Percentiles rank a stretch among this genome's conserved stretches.
Conservation (phyloP, 768 basidiomycete genomes). For the Gloeostereum incarnatum region DNA sequence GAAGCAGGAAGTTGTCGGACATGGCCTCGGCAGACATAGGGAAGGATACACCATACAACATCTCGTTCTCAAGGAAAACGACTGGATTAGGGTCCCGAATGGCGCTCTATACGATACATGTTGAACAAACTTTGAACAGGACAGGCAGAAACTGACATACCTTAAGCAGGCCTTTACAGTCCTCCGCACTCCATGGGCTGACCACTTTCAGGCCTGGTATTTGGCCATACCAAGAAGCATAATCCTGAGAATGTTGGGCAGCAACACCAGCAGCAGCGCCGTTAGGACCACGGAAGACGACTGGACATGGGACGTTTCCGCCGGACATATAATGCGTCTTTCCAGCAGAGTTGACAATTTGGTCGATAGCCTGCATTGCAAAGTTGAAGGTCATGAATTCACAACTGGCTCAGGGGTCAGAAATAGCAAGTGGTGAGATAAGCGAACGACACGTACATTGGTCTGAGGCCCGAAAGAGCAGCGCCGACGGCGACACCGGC, state of each 20-base stretch:
- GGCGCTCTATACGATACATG: conserved; percentile 49
- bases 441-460: conserved; percentile 48
- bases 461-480: conserved; percentile 88
- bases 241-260: conserved; percentile 98
- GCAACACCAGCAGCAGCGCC: conserved; percentile 96
- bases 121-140: background rate
- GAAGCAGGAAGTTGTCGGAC: conserved; percentile 90
- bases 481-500: conserved; percentile 94
- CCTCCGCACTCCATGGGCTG: conserved; percentile 97
- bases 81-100: conserved; percentile 98
- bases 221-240: conserved; percentile 88
- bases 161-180: conserved; percentile 98
- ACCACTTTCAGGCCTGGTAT: conserved; percentile 97
- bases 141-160: conserved; percentile 25
- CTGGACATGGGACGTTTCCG: conserved; percentile 95
- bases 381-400: conserved; percentile 99
- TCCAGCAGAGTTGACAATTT: conserved; percentile 99
- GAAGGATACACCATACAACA: conserved; percentile 97
- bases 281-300: conserved; percentile 99
- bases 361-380: conserved; percentile 99
- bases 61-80: conserved; percentile 98
- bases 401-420: conserved; percentile 45
- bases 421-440: conserved; percentile 2
- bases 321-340: conserved; percentile 99
- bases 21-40: conserved; percentile 92